A percentile compares a stretch with the other conserved stretches of the same genome.
Conservation (phyloP, 208 protist species). For the Angomonas ambiguus region DNA sequence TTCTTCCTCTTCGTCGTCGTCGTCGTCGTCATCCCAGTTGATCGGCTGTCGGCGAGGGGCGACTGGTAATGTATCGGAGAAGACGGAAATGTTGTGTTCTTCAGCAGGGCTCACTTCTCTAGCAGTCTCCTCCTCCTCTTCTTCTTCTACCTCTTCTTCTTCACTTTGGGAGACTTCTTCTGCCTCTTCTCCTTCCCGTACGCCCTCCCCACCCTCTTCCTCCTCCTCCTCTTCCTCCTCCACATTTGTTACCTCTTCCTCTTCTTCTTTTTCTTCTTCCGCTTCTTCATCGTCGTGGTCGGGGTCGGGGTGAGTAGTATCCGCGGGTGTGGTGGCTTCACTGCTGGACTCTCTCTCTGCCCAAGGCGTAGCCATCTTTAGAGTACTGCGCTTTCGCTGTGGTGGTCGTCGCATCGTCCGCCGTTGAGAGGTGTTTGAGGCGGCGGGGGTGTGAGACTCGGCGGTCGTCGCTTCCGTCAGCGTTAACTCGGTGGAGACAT, state of each 20-base stretch:
- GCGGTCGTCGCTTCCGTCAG: neutral
- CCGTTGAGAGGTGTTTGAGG: neutral
- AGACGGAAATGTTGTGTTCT: neutral
- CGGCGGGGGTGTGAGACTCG: neutral
- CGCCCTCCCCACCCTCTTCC: neutral
- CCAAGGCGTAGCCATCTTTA: neutral
- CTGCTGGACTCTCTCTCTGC: neutral
- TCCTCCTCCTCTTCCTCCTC: conserved; percentile 6
- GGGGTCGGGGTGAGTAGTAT: conserved; percentile 20
- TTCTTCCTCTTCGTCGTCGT: too few relatives aligned
- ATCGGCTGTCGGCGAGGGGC: neutral
- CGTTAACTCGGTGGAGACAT: conserved; percentile 22
- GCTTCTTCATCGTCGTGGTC: conserved; percentile 21
- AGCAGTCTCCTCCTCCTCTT: neutral
- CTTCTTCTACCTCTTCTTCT: neutral
- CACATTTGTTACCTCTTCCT: conserved; percentile 2
- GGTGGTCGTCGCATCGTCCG: neutral
- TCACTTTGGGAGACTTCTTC: neutral
- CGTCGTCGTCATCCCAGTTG: neutral
- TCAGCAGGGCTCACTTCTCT: neutral
- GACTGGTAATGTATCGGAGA: neutral
- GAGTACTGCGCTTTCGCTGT: neutral
- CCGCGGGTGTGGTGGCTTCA: neutral
- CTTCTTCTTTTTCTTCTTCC: conserved; percentile 14
- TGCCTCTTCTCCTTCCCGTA: neutral